Evolutionary conservation across 2,329 filamentous ascomycete species (phyloP), one percentile per base, ranked within the genome.

Genomic region (Penicillium olsonii): DNA sequence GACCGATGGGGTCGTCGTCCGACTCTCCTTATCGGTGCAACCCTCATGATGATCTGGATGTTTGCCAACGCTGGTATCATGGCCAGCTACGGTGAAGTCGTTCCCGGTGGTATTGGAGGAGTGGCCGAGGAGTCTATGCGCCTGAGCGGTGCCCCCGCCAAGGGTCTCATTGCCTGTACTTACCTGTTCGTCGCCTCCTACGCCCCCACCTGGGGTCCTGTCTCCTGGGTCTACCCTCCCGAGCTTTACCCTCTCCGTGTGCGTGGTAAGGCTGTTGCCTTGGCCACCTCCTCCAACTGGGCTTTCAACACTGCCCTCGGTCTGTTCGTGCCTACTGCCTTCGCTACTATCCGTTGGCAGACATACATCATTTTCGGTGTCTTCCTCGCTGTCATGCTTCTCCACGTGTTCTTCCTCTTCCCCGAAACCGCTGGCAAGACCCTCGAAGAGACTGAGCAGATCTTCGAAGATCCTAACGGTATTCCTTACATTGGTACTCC

Each of bases 291-390:
- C 0, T 74, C 74, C 4, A 85, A 85, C 66, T 85, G 83, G 83
- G 76, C 76, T 11, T 88, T 89, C 74, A 87, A 86, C 65, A 78
- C 78, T 0, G 75, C 49, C n/a, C 39, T 52, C 18, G 49, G 49
- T 42, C 39, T 52, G 27, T 52, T 84, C 59, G 78, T 81, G 0
- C 81, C 81, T 0, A 77, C 79, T 0, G 76, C 80, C 0, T 83
- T 83, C 54, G 75, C 76, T 55, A 82, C 76, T 62, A 82, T 82
- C 61, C 55, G 73, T 52, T 82, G 78, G 72, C 62, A 80, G 60
- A 84, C 84, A 55, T 92, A 91, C 69, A 81, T 91, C 68, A 77
- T 92, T 55, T 92, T 92, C 63, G 88, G 80, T 11, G 78, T 84
- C 14, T 90, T 90, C 75, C 88, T 87, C 65, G 78, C 78, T 1